phyloP scores from a whole-genome alignment of 257 asterid genomes.

The Paraleonurus japonicus region DNA sequence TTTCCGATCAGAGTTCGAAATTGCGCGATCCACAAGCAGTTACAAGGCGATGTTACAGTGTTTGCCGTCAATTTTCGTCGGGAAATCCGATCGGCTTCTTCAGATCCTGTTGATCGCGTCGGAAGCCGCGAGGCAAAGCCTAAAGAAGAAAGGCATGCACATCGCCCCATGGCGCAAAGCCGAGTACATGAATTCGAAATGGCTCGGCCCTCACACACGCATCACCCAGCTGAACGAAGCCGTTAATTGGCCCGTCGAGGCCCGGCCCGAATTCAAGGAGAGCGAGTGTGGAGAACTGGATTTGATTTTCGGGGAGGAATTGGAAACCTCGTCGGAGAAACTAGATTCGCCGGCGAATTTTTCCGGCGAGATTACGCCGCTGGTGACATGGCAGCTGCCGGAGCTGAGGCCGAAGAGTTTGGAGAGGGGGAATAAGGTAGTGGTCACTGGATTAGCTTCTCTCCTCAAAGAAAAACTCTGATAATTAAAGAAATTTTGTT shows the following conservation, averaged over 20 bases:
- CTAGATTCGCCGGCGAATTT: conserved; percentile 29
- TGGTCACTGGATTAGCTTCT: conserved; percentile 77
- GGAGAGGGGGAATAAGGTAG: conserved; percentile 59
- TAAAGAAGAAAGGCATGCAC: conserved; percentile 95
- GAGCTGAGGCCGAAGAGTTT: conserved; percentile 56
- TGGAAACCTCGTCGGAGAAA: conserved; percentile 23
- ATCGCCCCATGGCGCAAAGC: conserved; percentile 94
- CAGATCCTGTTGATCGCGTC: conserved; percentile 67
- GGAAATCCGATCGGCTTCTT: conserved; percentile 72
- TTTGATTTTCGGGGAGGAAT: conserved; percentile 52
- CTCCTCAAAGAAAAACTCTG: conserved; percentile 67
- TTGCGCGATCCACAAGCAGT: conserved; percentile 75
- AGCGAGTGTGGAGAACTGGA: conserved; percentile 51
- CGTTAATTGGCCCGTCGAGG: conserved; percentile 4
- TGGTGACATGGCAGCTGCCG: conserved; percentile 61
- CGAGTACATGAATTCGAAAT: conserved; percentile 71
- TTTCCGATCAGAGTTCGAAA: conserved; percentile 89
- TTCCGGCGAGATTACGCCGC: conserved; percentile 12
- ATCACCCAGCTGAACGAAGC: conserved; percentile 24
- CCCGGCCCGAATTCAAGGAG: conserved; percentile 20
- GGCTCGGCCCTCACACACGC: conserved; percentile 72
- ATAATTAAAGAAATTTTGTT: conserved; percentile 28
- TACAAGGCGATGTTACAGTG: conserved; percentile 62
- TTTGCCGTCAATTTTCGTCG: conserved; percentile 77
- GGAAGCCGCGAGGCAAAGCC: conserved; percentile 72